These are phyloP conservation scores for Tylopilus intermedius DNA, from an alignment of 768 basidiomycete species.

Conservation along the genomic window DNA sequence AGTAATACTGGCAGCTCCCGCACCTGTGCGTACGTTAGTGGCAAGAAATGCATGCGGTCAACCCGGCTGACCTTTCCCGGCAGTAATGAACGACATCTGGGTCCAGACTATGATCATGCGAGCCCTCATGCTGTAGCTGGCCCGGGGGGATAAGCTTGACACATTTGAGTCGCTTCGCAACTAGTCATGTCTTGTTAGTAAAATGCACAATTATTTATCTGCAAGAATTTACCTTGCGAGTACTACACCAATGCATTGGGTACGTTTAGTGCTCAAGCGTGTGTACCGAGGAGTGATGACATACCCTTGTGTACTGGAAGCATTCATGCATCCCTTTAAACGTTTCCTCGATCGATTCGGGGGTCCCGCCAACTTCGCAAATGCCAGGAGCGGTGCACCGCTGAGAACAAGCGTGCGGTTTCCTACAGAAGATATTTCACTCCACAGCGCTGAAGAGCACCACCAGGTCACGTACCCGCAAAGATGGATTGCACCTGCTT, in stretches of 20 bases:
- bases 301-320: slow-evolving; percentile 60
- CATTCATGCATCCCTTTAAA: slow-evolving; percentile 57
- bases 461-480: slow-evolving; percentile 43
- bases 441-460: slow-evolving; percentile 2
- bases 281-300: background rate
- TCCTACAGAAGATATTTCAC: background rate
- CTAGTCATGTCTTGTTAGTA: slow-evolving; percentile 23
- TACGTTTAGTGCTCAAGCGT: background rate
- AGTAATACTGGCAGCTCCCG: slow-evolving; percentile 52
- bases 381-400: slow-evolving; percentile 45
- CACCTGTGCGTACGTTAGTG: slow-evolving; percentile 35
- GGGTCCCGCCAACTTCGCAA: slow-evolving; percentile 52
- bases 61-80: slow-evolving; percentile 36
- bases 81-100: slow-evolving; percentile 47
- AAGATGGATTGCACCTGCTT: slow-evolving; percentile 40
- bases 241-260: slow-evolving; percentile 35
- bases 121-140: slow-evolving; percentile 38
- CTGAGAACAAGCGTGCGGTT: slow-evolving; percentile 48
- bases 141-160: slow-evolving; percentile 43
- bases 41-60: background rate
- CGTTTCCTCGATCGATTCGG: slow-evolving; percentile 54
- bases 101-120: slow-evolving; percentile 45
- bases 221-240: slow-evolving; percentile 39
- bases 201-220: background rate
- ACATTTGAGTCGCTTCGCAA: slow-evolving; percentile 48